Evolutionary conservation across 164 flowering plant species (phyloP), one percentile per base, ranked within the genome.

Genomic region (Umbellularia californica): DNA sequence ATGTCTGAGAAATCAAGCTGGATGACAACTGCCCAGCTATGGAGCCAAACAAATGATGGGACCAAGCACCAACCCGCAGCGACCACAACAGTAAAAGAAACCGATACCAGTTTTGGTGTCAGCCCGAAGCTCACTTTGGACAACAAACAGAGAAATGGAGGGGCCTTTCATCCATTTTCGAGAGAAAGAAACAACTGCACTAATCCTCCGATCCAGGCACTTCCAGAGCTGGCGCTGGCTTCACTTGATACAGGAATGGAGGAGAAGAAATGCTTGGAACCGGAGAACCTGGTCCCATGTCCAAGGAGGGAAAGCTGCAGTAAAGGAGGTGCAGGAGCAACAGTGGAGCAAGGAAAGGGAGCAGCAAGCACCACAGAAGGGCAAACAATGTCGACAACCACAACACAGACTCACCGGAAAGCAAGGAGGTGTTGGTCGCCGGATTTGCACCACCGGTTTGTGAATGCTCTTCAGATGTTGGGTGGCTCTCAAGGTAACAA

Each of bases 361-460:
- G 74, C 22, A 13, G 66, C 58, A 65, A 66, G 1, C 52, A 62
- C 69, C 2, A 74, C 81, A 20, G 90, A 88, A 27, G 79, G 75
- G 3, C 92, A 87, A 72, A 65, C 80, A 3, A 9, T 62, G 4
- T 12, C 75, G 3, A 70, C 69, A 20, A 52, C 78, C 30, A 66
- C 72, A 25, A 30, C 77, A 52, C 96, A 95, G 68, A 76, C 90
- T 70, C 90, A 93, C 19, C 79, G 99, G 82, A 95, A 95, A 75
- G 92, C 97, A 13, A 87, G 99, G 77, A 79, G 99, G 76, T 93
- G 99, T 69, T 95, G 99, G 99, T 95, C 99, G 1, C 99, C 98
- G 3, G 99, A 95, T 79, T 83, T 95, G 87, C 99, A 95, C 86
- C 82, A 97, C 15, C 72, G 98, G 65, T 95, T 95, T 78, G 97